Conservation (phyloP, 768 basidiomycete genomes). For the Tricholoma sp. region DNA sequence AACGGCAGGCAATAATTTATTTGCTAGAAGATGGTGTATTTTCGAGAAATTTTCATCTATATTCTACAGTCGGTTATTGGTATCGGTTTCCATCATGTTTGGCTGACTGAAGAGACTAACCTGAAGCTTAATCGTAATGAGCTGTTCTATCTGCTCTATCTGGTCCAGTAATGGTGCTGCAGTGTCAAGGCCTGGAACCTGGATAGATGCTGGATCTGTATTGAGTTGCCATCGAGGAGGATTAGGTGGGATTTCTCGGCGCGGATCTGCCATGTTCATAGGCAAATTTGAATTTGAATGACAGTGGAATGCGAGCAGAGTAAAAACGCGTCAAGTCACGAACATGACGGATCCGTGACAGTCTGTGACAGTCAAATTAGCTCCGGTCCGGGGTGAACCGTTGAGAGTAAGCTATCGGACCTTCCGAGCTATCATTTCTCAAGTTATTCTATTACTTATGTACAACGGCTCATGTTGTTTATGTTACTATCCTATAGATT, state of each 20-base stretch:
- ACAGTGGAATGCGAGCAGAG: too few species aligned
- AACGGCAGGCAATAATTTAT: conserved; percentile 78
- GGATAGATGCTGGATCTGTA: conserved; percentile 56
- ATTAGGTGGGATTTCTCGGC: conserved; percentile 47
- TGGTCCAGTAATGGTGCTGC: conserved; percentile 70
- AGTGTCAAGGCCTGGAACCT: conserved; percentile 68
- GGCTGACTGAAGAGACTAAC: conserved; percentile 30
- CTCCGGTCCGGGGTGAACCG: too few species aligned
- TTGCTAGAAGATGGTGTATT: conserved; percentile 82
- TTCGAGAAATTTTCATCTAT: conserved; percentile 92
- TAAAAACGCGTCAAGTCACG: conserved; percentile 10
- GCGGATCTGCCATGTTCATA: conserved; percentile 30
- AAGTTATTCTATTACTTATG: too few species aligned
- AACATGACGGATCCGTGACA: not conserved
- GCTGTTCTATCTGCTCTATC: conserved; percentile 92
- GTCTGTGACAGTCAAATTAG: too few species aligned
- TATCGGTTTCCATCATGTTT: not conserved
- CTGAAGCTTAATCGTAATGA: conserved; percentile 90
- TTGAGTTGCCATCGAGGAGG: conserved; percentile 65
- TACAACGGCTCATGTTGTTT: too few species aligned
- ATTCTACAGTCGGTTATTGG: conserved; percentile 41
- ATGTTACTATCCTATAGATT: too few species aligned
- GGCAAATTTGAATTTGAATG: conserved; percentile 14
- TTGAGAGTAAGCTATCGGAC: too few species aligned
- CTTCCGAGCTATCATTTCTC: too few species aligned